These are phyloP conservation scores for Quaeritorhiza haematococci DNA, from an alignment of 371 early-diverging fungal genomes.

Conservation along the genomic window DNA sequence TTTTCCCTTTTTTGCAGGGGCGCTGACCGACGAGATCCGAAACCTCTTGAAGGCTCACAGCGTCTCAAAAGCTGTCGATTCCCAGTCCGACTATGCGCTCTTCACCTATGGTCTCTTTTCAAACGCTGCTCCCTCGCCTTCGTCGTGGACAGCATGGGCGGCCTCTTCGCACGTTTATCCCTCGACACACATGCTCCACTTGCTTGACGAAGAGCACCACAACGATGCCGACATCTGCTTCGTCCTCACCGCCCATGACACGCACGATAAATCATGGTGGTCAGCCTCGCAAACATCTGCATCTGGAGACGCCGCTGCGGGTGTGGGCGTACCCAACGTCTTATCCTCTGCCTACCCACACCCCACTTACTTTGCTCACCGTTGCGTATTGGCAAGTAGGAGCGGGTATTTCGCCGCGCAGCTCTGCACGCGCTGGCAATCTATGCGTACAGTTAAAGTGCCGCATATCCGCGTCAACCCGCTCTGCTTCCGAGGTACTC, in stretches of 20 bases:
- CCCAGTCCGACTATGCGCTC: slow-evolving; percentile 13
- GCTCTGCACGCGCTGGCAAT: slow-evolving; percentile 7
- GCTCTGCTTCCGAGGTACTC: neutral
- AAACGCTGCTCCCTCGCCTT: no score
- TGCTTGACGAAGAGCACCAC: no score
- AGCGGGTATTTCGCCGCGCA: slow-evolving; percentile 10
- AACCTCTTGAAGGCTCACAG: slow-evolving; percentile 10
- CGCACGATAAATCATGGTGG: no score
- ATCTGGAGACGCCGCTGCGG: neutral
- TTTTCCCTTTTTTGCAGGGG: no score
- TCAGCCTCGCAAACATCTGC: no score
- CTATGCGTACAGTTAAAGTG: neutral
- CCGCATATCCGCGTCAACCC: slow-evolving; percentile 1
- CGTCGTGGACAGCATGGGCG: no score
- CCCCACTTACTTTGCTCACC: slow-evolving; percentile 11
- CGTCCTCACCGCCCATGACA: neutral
- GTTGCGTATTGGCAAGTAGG: slow-evolving; percentile 14
- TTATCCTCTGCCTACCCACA: no score
- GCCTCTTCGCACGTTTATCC: no score
- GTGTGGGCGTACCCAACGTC: neutral
- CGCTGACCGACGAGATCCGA: slow-evolving; percentile 21
- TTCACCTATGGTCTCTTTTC: slow-evolving; percentile 5
- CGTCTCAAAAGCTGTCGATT: slow-evolving; percentile 18
- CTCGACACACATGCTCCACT: no score
- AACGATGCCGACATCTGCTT: slow-evolving; percentile 10